phyloP scores from a whole-genome alignment of 2,329 filamentous ascomycete species.

The Mariannaea sp. region DNA sequence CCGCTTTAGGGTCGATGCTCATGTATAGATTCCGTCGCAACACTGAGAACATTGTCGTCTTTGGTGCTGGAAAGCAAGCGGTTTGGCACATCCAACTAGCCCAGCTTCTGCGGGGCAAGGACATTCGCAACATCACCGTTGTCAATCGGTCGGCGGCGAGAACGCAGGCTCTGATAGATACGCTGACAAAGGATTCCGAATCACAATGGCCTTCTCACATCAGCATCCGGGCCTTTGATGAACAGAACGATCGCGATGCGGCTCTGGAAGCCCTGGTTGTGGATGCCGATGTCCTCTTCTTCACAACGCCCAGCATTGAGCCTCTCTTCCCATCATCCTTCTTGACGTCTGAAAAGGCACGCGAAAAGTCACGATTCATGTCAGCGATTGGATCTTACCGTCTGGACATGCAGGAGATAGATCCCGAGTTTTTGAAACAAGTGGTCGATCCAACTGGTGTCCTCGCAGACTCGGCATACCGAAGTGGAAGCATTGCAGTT shows the following conservation, averaged over 20 bases:
- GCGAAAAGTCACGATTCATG: slow-evolving; percentile 35
- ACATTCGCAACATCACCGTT: slow-evolving; percentile 38
- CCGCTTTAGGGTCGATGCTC: slow-evolving; percentile 66
- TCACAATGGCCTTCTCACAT: slow-evolving; percentile 26
- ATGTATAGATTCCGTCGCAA: slow-evolving; percentile 50
- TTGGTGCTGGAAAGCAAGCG: slow-evolving; percentile 73
- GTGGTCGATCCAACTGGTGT: slow-evolving; percentile 23
- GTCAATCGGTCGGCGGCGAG: slow-evolving; percentile 41
- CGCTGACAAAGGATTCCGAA: slow-evolving; percentile 15
- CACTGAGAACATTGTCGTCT: slow-evolving; percentile 61
- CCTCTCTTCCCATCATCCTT: slow-evolving; percentile 36
- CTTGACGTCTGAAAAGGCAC: slow-evolving; percentile 29
- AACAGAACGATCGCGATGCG: slow-evolving; percentile 10
- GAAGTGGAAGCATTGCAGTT: slow-evolving; percentile 30
- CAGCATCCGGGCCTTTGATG: slow-evolving; percentile 21
- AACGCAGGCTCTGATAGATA: slow-evolving; percentile 29
- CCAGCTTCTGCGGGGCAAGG: slow-evolving; percentile 52
- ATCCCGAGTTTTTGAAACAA: slow-evolving; percentile 36
- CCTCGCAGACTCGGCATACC: slow-evolving; percentile 8
- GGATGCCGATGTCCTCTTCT: slow-evolving; percentile 39
- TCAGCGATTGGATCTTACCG: slow-evolving; percentile 42
- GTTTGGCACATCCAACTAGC: slow-evolving; percentile 74
- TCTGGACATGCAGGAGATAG: slow-evolving; percentile 42
- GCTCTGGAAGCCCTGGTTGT: slow-evolving; percentile 28
- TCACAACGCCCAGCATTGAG: slow-evolving; percentile 39